Evolutionary conservation across 2,329 filamentous ascomycete genomes (phyloP), one percentile per base, ranked within the genome.

Genomic region (Rhexocercosporidium sp.): DNA sequence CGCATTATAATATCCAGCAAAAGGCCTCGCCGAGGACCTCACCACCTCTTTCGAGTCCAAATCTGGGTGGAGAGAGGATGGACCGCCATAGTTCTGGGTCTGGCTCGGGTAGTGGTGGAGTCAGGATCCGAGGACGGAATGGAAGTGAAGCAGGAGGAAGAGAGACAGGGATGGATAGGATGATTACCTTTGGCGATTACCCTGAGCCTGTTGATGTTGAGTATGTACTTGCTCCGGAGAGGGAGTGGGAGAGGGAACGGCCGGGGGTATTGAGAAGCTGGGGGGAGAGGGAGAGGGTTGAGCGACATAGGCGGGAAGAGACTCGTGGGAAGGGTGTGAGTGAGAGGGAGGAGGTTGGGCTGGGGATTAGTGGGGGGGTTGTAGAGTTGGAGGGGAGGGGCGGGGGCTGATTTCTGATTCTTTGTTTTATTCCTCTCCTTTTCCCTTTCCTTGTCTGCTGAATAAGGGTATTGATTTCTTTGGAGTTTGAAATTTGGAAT

Each of bases 101-200:
- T 22, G 44, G 44, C 20, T 57, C 54, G 1, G 31, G 54, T 6
- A 25, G 60, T n/a, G 49, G 47, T n/a, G 47, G 60, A 8, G 11
- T 49, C 2, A 37, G 34, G 27, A n/a, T 46, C 3, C 27, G 25
- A 11, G 29, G 11, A 46, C 44, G 27, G 37, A 29, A n/a, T 20
- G 2, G 8, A 25, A 46, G 18, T 16, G 20, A n/a, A 20, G 22
- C 46, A 3, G 8, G 60, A 39, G 29, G 63, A 47, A 27, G 63
- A 49, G 4, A 56, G 53, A 14, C 68, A 69, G 70, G 54, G 57
- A 14, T 66, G 70, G 53, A 67, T 47, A 61, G 63, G 29, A 37
- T 75, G 9, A 71, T 75, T 61, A 69, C 67, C 14, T 76, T 76
- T 68, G 74, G 74, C 1, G 72, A 72, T 60, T 70, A 69, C 39